phyloP scores from a whole-genome alignment of 768 basidiomycete genomes.

The Daedalea quercina region DNA sequence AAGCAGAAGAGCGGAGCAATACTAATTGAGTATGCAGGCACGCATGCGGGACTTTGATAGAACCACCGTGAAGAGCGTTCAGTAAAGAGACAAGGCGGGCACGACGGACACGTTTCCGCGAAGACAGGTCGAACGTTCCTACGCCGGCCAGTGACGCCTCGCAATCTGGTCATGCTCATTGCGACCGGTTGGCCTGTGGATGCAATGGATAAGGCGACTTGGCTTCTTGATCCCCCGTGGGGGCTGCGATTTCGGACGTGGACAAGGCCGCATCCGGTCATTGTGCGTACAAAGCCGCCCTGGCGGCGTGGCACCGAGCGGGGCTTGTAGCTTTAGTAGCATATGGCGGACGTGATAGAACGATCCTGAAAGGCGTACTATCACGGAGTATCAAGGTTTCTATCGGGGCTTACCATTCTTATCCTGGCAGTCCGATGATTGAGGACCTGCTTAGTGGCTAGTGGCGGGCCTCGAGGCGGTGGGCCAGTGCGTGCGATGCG shows the following conservation, averaged over 20 bases:
- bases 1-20: too few species aligned
- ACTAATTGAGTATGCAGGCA: too few species aligned
- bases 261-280: background rate
- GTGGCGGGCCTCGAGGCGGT: constrained; percentile 3
- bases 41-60: too few species aligned
- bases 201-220: too few species aligned
- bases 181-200: too few species aligned
- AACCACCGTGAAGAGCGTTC: too few species aligned
- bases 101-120: too few species aligned
- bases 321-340: background rate
- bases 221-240: too few species aligned
- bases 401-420: constrained; percentile 1
- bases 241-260: background rate
- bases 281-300: background rate
- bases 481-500: background rate
- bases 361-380: background rate
- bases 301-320: background rate
- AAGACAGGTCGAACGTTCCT: too few species aligned
- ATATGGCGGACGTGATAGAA: background rate
- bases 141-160: too few species aligned
- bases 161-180: too few species aligned
- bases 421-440: background rate
- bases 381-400: background rate
- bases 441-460: background rate
- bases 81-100: too few species aligned